Conservation (phyloP, 257 asterid species). For the Penstemon eatonii region DNA sequence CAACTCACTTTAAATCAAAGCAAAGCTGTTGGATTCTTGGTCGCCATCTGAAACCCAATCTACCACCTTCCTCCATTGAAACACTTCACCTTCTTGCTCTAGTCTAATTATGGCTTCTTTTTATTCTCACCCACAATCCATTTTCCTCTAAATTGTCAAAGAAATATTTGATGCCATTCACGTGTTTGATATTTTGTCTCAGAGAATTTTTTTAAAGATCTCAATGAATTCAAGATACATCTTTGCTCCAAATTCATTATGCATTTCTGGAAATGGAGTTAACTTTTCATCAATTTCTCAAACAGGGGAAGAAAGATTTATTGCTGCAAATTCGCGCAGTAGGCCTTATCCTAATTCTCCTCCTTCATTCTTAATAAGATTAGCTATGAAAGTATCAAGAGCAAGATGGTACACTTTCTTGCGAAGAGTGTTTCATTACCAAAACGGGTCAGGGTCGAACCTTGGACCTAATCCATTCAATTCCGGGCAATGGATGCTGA, state of each 20-base stretch:
- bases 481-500: conserved; percentile 66
- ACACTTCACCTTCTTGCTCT: conserved; percentile 38
- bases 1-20: conserved; percentile 20
- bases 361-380: conserved; percentile 57
- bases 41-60: conserved; percentile 20
- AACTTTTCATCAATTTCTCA: conserved; percentile 43
- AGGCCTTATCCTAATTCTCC: conserved; percentile 39
- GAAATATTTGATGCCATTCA: not conserved
- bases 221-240: conserved; percentile 55
- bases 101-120: conserved; percentile 29
- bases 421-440: conserved; percentile 88
- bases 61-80: conserved; percentile 44
- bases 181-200: not conserved
- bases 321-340: conserved; percentile 31
- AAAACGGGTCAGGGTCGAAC: conserved; percentile 77
- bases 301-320: conserved; percentile 40
- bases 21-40: conserved; percentile 25
- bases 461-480: conserved; percentile 86
- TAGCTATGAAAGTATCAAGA: conserved; percentile 74
- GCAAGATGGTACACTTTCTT: conserved; percentile 70
- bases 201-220: not conserved
- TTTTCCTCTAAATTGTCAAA: not conserved
- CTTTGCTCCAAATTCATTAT: conserved; percentile 53
- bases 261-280: conserved; percentile 42
- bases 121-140: conserved; percentile 22